Percentiles rank a stretch among this genome's conserved stretches.
Evolutionary conservation across 352 stramenopile genomes (phyloP).

Genomic region (Peronospora farinosa): DNA sequence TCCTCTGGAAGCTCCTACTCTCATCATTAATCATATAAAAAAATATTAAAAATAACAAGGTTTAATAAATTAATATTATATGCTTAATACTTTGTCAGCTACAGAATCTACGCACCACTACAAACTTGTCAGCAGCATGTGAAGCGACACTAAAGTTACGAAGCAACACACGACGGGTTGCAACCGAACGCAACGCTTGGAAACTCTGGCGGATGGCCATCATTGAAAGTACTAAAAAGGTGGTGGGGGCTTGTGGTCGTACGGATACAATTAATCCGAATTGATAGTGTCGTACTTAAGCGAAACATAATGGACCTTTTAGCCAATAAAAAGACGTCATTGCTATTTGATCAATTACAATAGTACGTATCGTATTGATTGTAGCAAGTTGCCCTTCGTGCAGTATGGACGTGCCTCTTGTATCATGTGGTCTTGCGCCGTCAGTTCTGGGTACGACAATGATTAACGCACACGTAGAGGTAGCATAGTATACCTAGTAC

Average conservation of each 20-base stretch:
- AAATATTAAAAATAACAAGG: background rate
- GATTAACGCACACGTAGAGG: background rate
- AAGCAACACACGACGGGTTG: conserved; percentile 29
- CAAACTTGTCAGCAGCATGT: conserved; percentile 74
- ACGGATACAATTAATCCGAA: conserved; percentile 22
- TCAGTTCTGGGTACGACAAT: conserved; percentile 40
- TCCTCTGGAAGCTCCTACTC: conserved; percentile 67
- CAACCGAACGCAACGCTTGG: conserved; percentile 39
- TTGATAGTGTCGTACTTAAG: conserved; percentile 31
- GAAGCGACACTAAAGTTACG: conserved; percentile 44
- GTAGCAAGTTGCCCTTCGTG: conserved; percentile 13
- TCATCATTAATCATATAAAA: background rate
- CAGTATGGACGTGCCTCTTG: conserved; percentile 37
- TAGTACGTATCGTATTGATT: background rate
- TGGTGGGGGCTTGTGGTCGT: conserved; percentile 27
- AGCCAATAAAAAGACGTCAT: background rate
- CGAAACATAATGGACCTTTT: conserved; percentile 25
- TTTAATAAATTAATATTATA: background rate
- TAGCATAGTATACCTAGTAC: background rate
- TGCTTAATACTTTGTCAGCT: no score
- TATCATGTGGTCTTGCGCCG: conserved; percentile 50
- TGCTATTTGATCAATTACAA: conserved; percentile 1
- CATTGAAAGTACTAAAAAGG: conserved; percentile 1
- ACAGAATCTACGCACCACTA: conserved; percentile 40
- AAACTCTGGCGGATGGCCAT: conserved; percentile 66